These are phyloP conservation scores for Scedosporium boydii DNA, from an alignment of 2,329 filamentous ascomycete species.

Conservation along the genomic window DNA sequence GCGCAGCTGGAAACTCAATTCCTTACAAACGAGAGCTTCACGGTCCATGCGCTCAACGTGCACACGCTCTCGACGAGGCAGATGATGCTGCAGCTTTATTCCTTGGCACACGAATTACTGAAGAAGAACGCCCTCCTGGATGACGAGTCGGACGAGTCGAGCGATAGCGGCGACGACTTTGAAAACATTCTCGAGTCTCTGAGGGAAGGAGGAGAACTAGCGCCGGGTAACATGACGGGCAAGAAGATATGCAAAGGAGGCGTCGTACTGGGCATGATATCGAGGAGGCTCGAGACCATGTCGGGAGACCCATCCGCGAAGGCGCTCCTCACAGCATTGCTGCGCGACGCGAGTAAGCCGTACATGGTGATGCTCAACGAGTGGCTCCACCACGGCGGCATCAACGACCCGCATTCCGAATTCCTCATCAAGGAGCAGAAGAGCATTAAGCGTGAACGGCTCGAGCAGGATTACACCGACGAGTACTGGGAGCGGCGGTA, in stretches of 20 bases:
- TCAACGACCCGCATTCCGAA: slow-evolving; percentile 87
- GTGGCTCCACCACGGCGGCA: slow-evolving; percentile 93
- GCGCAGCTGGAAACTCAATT: slow-evolving; percentile 91
- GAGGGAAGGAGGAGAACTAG: slow-evolving; percentile 74
- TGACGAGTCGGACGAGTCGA: slow-evolving; percentile 63
- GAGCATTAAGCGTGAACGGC: slow-evolving; percentile 79
- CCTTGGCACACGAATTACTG: slow-evolving; percentile 75
- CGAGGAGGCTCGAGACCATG: slow-evolving; percentile 75
- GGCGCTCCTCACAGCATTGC: slow-evolving; percentile 66
- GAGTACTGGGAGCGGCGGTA: slow-evolving; percentile 99
- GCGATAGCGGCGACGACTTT: slow-evolving; percentile 70
- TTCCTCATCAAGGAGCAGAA: slow-evolving; percentile 95
- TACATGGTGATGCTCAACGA: slow-evolving; percentile 99
- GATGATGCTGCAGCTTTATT: slow-evolving; percentile 85
- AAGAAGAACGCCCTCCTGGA: slow-evolving; percentile 83
- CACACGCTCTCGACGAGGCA: slow-evolving; percentile 85
- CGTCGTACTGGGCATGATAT: slow-evolving; percentile 80
- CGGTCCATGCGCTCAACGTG: slow-evolving; percentile 84
- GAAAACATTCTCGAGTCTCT: slow-evolving; percentile 90
- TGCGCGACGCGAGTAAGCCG: slow-evolving; percentile 81
- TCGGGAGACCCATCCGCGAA: slow-evolving; percentile 87
- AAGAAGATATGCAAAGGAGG: slow-evolving; percentile 98
- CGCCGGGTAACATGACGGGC: slow-evolving; percentile 66
- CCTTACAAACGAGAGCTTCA: slow-evolving; percentile 80
- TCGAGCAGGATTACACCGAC: slow-evolving; percentile 96